These are phyloP conservation scores for Dalechampia spathulata DNA, from an alignment of 441 rosid genomes.

Conservation along the genomic window DNA sequence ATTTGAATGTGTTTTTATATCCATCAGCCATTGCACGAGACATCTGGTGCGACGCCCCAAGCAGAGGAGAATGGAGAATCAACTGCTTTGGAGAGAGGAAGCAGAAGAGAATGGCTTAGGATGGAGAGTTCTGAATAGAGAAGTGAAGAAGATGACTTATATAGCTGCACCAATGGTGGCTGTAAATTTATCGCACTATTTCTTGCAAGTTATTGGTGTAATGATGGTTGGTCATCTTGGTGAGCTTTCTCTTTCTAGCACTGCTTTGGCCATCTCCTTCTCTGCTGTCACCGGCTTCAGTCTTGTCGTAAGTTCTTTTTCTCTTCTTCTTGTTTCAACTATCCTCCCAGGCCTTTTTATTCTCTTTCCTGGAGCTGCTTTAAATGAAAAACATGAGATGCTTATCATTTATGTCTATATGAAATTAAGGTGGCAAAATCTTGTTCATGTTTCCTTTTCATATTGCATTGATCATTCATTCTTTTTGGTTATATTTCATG, in stretches of 20 bases:
- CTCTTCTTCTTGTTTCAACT: not conserved
- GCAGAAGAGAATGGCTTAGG: not conserved
- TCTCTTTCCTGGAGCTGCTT: too few relatives aligned
- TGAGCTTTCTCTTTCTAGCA: constrained; percentile 38
- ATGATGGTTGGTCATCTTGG: constrained; percentile 45
- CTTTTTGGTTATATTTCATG: too few relatives aligned
- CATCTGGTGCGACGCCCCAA: too few relatives aligned
- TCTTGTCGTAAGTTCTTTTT: constrained; percentile 19
- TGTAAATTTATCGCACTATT: constrained; percentile 23
- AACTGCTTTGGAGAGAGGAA: constrained; percentile 8
- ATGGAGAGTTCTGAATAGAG: constrained; percentile 14
- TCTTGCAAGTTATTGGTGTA: constrained; percentile 23
- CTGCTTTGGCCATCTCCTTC: constrained; percentile 39
- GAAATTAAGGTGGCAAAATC: too few relatives aligned
- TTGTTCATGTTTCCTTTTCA: too few relatives aligned
- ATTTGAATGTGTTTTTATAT: too few relatives aligned
- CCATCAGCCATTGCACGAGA: too few relatives aligned
- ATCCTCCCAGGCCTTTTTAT: too few relatives aligned
- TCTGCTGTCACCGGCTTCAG: constrained; percentile 38
- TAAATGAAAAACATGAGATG: too few relatives aligned
- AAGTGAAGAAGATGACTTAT: constrained; percentile 22
- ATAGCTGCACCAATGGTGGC: constrained; percentile 38
- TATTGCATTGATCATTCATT: too few relatives aligned
- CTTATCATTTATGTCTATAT: too few relatives aligned
- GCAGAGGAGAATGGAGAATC: constrained; percentile 13